Evolutionary conservation across 164 flowering plant species (phyloP).

Genomic region (Piper longum): DNA sequence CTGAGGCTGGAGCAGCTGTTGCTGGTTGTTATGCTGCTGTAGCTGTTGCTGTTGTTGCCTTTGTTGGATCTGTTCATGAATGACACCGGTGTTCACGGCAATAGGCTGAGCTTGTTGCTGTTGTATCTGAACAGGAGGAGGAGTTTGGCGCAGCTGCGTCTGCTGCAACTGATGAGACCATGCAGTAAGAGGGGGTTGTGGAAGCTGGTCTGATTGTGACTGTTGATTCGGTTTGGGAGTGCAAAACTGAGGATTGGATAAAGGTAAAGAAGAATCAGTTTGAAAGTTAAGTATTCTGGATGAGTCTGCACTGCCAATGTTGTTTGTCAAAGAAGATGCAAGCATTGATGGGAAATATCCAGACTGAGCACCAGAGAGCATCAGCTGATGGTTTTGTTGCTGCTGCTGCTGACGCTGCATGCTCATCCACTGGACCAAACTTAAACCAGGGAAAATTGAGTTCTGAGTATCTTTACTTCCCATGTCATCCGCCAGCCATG

Average conservation of each 20-base stretch:
- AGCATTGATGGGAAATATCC: constrained; percentile 47
- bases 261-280: constrained; percentile 28
- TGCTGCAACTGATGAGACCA: constrained; percentile 22
- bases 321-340: constrained; percentile 37
- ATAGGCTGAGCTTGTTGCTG: constrained; percentile 13
- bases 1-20: constrained; percentile 13
- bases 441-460: constrained; percentile 74
- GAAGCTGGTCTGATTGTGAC: constrained; percentile 34
- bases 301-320: constrained; percentile 46
- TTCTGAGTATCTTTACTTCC: constrained; percentile 60
- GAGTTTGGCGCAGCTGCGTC: constrained; percentile 13
- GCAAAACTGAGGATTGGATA: constrained; percentile 35
- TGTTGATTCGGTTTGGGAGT: constrained; percentile 36
- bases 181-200: constrained; percentile 28
- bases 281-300: constrained; percentile 76
- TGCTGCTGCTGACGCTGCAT: constrained; percentile 51
- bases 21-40: constrained; percentile 9
- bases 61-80: constrained; percentile 13
- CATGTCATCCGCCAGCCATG: constrained; percentile 87
- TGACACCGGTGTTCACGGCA: constrained; percentile 12
- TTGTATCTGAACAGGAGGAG: constrained; percentile 30
- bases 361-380: constrained; percentile 21
- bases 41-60: constrained; percentile 18
- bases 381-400: not conserved
- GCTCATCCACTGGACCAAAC: constrained; percentile 94